These are phyloP conservation scores for Amanita pseudoporphyria DNA, from an alignment of 768 basidiomycete species.

Conservation along the genomic window DNA sequence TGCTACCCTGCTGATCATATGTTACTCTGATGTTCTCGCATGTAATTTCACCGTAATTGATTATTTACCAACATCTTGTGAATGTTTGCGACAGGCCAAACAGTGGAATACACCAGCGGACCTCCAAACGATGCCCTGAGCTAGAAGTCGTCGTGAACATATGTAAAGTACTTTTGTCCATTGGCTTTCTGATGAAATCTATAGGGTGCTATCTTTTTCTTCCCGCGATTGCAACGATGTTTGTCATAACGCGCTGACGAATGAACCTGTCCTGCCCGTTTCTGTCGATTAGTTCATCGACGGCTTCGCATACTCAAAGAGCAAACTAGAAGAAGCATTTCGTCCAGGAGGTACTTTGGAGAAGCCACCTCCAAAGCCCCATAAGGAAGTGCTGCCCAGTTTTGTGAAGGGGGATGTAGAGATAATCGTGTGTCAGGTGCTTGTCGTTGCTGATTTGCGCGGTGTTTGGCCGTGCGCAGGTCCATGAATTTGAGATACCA, in stretches of 20 bases:
- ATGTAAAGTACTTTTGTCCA: constrained; percentile 15
- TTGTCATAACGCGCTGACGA: background rate
- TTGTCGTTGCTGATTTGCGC: constrained; percentile 1
- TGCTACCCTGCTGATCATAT: constrained; percentile 70
- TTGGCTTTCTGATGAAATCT: background rate
- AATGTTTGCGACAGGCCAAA: too few species aligned
- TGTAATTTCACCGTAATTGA: background rate
- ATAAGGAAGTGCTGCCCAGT: constrained; percentile 29
- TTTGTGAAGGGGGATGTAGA: constrained; percentile 54
- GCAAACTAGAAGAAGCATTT: constrained; percentile 57
- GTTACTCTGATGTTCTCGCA: background rate
- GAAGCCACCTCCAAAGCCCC: constrained; percentile 37
- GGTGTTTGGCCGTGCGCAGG: constrained; percentile 22
- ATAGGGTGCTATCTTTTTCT: background rate
- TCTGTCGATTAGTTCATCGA: constrained; percentile 42
- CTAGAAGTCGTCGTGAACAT: constrained; percentile 63
- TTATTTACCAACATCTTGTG: too few species aligned
- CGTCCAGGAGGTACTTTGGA: constrained; percentile 47
- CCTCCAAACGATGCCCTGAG: constrained; percentile 32
- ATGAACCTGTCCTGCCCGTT: background rate
- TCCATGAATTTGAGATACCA: constrained; percentile 57
- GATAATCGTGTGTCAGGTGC: constrained; percentile 48
- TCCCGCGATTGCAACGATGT: background rate
- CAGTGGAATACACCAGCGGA: too few species aligned
- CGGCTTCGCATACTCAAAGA: constrained; percentile 59